Evolutionary conservation across 2,329 filamentous ascomycete genomes (phyloP).

Genomic region (Pyrenophora graminea): DNA sequence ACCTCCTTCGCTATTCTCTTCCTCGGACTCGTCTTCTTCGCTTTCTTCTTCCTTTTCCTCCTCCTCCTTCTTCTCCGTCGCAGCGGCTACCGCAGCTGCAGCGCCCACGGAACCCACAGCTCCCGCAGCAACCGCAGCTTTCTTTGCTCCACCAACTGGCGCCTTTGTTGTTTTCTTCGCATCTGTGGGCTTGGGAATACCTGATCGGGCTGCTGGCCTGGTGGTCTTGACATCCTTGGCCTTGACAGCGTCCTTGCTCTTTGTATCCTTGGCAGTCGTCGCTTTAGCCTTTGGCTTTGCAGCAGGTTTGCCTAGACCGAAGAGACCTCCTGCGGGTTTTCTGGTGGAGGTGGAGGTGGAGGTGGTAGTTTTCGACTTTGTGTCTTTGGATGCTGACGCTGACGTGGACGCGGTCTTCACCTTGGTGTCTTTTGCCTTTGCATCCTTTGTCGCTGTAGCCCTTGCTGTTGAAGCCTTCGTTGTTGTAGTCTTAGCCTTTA

Average conservation of each 20-base stretch:
- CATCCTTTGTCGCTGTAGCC: neutral
- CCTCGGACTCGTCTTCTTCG: conserved; percentile 8
- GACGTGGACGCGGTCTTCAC: too few relatives aligned
- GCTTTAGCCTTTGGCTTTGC: conserved; percentile 11
- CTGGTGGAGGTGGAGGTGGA: neutral
- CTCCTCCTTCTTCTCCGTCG: conserved; percentile 14
- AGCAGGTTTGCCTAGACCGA: conserved; percentile 6
- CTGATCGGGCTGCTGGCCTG: neutral
- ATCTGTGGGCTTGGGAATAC: conserved; percentile 22
- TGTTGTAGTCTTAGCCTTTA: conserved; percentile 1
- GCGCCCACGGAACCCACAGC: conserved; percentile 15
- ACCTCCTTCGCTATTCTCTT: conserved; percentile 14
- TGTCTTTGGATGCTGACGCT: neutral
- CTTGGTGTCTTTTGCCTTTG: conserved; percentile 6
- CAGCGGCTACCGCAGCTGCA: neutral
- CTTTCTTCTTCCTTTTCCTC: conserved; percentile 15
- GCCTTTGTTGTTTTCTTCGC: conserved; percentile 28
- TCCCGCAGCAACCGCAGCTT: conserved; percentile 28
- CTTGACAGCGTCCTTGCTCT: neutral
- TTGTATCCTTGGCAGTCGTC: conserved; percentile 1
- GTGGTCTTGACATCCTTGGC: neutral
- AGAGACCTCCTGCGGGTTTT: conserved; percentile 10
- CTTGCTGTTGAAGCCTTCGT: neutral
- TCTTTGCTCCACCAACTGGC: conserved; percentile 30
- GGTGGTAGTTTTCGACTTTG: conserved; percentile 4